phyloP scores from a whole-genome alignment of 441 rosid species.

The Geranium incanum region DNA sequence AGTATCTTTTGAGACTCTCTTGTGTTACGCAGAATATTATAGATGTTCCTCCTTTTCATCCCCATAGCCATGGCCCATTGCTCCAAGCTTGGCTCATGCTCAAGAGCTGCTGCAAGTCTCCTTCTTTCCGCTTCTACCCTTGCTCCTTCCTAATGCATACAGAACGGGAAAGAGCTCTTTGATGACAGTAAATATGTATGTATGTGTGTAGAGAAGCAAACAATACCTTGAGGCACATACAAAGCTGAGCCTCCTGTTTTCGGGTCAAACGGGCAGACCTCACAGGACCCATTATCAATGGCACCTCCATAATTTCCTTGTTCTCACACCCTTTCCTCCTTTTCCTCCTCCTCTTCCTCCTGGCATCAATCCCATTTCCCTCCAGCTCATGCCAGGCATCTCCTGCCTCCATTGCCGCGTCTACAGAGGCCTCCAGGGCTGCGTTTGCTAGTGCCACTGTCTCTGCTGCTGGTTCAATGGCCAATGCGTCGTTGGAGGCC shows the following conservation, averaged over 20 bases:
- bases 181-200: not conserved
- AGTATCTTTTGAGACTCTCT: constrained; percentile 42
- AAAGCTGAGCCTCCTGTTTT: constrained; percentile 44
- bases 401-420: constrained; percentile 26
- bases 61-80: constrained; percentile 26
- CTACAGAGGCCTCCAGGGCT: constrained; percentile 24
- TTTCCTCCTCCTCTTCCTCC: constrained; percentile 38
- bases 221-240: constrained; percentile 37
- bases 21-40: constrained; percentile 34
- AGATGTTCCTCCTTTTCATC: constrained; percentile 27
- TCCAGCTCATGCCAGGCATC: constrained; percentile 14
- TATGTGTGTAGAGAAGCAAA: not conserved
- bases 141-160: constrained; percentile 35
- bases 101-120: constrained; percentile 24
- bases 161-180: not conserved
- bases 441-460: constrained; percentile 23
- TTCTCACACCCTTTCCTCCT: constrained; percentile 25
- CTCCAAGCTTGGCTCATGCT: constrained; percentile 27
- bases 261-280: constrained; percentile 30
- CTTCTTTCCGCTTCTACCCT: constrained; percentile 36
- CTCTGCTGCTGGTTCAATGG: constrained; percentile 18
- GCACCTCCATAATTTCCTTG: constrained; percentile 12
- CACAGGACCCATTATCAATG: constrained; percentile 18
- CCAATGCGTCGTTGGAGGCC: constrained; percentile 19
- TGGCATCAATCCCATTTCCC: constrained; percentile 14